Conservation (phyloP, 1,284 basidiomycete genomes). For the Vanrija sp. region DNA sequence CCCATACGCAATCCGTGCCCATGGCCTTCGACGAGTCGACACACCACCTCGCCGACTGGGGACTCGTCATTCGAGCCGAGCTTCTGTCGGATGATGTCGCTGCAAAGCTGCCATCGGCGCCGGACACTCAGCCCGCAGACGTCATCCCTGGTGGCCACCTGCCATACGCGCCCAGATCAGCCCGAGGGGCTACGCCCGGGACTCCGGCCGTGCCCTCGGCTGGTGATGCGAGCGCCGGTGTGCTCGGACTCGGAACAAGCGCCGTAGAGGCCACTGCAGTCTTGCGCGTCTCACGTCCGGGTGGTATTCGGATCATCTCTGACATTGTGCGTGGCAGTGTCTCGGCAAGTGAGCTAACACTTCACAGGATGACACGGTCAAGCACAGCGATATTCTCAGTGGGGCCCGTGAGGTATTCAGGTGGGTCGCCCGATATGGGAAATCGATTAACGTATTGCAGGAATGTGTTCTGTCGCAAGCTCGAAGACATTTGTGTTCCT, state of each 20-base stretch:
- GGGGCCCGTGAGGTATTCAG: constrained; percentile 69
- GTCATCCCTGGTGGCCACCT: neutral
- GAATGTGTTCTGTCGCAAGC: constrained; percentile 53
- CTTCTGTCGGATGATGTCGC: constrained; percentile 14
- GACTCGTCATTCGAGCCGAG: constrained; percentile 17
- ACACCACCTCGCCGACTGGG: constrained; percentile 47
- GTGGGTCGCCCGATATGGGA: constrained; percentile 9
- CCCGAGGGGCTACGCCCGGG: neutral
- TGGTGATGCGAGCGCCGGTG: too few relatives aligned
- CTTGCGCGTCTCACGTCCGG: constrained; percentile 22
- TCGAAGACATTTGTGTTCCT: constrained; percentile 71
- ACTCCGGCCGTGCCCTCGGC: neutral
- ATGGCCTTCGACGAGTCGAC: constrained; percentile 56
- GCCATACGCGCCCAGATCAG: too few relatives aligned
- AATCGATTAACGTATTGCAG: constrained; percentile 20
- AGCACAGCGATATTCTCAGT: constrained; percentile 65
- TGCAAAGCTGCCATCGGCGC: constrained; percentile 2
- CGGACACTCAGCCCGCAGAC: neutral
- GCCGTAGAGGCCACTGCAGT: constrained; percentile 18
- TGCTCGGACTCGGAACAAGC: too few relatives aligned
- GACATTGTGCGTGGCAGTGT: constrained; percentile 57
- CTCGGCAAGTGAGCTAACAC: constrained; percentile 5
- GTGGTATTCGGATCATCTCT: constrained; percentile 68
- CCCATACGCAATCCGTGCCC: constrained; percentile 58
- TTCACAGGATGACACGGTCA: constrained; percentile 79